These are phyloP conservation scores for Euphorbia corollata DNA, from an alignment of 441 rosid genomes.

Conservation along the genomic window DNA sequence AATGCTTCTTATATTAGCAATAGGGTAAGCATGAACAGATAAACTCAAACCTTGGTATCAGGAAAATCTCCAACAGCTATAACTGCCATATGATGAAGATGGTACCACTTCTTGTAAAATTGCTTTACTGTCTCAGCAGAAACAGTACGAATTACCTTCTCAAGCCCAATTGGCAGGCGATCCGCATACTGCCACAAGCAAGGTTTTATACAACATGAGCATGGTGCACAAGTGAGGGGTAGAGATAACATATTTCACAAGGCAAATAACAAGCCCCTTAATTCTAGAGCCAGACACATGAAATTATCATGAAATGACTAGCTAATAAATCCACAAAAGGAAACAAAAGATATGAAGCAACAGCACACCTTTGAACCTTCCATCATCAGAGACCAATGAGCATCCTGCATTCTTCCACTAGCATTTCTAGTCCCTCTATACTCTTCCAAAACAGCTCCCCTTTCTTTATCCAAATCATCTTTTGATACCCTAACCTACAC, in stretches of 20 bases:
- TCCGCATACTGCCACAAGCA: conserved; percentile 71
- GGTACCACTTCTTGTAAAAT: conserved; percentile 83
- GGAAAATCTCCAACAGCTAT: conserved; percentile 92
- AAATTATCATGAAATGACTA: conserved; percentile 1
- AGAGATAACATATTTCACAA: background rate
- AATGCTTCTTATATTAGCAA: conserved; percentile 10
- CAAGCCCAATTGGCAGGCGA: conserved; percentile 86
- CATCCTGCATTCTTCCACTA: conserved; percentile 82
- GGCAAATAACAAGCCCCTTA: conserved; percentile 8
- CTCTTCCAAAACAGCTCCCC: conserved; percentile 95
- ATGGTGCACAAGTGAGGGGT: conserved; percentile 1
- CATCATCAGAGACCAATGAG: conserved; percentile 82
- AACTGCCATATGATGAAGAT: conserved; percentile 76
- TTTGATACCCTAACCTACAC: conserved; percentile 70
- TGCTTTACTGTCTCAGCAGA: conserved; percentile 65
- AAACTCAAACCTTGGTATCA: conserved; percentile 58
- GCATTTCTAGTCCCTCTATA: conserved; percentile 82
- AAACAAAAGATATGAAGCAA: background rate
- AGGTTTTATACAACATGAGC: conserved; percentile 10
- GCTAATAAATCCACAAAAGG: background rate
- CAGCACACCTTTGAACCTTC: conserved; percentile 73
- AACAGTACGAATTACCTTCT: conserved; percentile 76
- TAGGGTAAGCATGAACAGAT: conserved; percentile 10
- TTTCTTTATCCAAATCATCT: conserved; percentile 83
- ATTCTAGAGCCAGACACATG: conserved; percentile 1